A percentile compares a stretch with the other conserved stretches of the same genome.
These are phyloP conservation scores for Chamaecrista fasciculata DNA, from an alignment of 306 rosid species.

Conservation along the genomic window DNA sequence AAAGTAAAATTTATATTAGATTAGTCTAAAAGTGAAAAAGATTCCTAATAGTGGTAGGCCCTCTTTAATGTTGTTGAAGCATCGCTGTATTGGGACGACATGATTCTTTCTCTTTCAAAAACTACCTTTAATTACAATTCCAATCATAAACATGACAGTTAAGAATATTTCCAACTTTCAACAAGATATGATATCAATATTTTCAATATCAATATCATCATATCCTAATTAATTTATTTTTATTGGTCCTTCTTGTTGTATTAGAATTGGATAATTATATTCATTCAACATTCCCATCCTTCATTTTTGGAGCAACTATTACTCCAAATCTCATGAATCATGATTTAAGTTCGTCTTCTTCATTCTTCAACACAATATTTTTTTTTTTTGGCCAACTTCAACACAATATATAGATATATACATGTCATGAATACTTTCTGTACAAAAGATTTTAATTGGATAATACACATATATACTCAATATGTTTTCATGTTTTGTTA, in stretches of 20 bases:
- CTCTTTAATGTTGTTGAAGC: background rate
- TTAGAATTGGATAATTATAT: background rate
- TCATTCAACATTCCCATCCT: background rate
- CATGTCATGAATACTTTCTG: too few relatives aligned
- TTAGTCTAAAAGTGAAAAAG: constrained; percentile 5
- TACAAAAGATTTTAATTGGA: background rate
- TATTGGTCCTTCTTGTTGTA: background rate
- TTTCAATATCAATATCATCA: too few relatives aligned
- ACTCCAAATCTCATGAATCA: background rate
- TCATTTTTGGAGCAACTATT: background rate
- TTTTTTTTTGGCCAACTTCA: too few relatives aligned
- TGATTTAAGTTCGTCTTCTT: too few relatives aligned
- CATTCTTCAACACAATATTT: too few relatives aligned
- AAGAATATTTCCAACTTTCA: background rate
- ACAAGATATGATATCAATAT: background rate
- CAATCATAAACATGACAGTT: constrained; percentile 5
- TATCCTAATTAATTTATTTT: constrained; percentile 6
- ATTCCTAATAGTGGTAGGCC: constrained; percentile 26
- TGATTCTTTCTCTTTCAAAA: constrained; percentile 24
- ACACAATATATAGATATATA: background rate
- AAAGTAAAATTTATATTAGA: too few relatives aligned
- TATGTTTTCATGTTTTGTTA: background rate
- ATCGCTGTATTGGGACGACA: background rate
- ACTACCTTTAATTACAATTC: background rate
- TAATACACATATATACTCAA: too few relatives aligned